Conservation (phyloP, 768 basidiomycete genomes). For the Stropharia rugosoannulata region DNA sequence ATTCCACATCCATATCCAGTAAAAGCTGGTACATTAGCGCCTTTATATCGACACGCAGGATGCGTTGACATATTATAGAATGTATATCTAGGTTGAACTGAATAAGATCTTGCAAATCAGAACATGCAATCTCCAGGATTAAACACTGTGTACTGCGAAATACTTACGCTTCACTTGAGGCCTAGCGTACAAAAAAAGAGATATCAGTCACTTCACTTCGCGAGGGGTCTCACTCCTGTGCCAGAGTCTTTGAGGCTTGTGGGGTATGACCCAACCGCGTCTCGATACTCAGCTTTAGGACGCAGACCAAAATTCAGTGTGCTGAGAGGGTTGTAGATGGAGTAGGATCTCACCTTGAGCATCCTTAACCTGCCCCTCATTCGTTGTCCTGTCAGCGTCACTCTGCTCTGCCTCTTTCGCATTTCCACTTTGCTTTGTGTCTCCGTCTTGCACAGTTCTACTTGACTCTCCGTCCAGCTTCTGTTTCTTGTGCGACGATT, state of each 20-base stretch:
- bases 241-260: constrained; percentile 25
- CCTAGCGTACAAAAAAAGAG: constrained; percentile 2
- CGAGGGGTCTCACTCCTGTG: constrained; percentile 29
- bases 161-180: constrained; percentile 21
- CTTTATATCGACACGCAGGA: no score
- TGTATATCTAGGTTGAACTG: no score
- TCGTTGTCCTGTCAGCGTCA: no score
- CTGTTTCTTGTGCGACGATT: constrained; percentile 17
- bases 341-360: constrained; percentile 14
- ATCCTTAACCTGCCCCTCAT: constrained; percentile 1
- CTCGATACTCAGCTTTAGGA: constrained; percentile 23
- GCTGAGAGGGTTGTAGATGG: neutral
- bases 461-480: constrained; percentile 8
- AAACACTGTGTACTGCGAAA: neutral
- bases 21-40: no score
- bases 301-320: neutral
- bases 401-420: neutral
- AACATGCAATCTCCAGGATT: neutral
- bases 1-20: no score
- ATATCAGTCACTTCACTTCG: constrained; percentile 20
- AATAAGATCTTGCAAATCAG: neutral
- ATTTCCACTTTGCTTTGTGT: neutral
- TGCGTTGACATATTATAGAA: no score
- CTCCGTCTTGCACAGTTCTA: neutral
- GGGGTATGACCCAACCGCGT: constrained; percentile 22